A percentile compares a stretch with the other conserved stretches of the same genome.
These are phyloP conservation scores for Powellomyces hirtus DNA, from an alignment of 192 early-diverging fungal species.

Conservation along the genomic window DNA sequence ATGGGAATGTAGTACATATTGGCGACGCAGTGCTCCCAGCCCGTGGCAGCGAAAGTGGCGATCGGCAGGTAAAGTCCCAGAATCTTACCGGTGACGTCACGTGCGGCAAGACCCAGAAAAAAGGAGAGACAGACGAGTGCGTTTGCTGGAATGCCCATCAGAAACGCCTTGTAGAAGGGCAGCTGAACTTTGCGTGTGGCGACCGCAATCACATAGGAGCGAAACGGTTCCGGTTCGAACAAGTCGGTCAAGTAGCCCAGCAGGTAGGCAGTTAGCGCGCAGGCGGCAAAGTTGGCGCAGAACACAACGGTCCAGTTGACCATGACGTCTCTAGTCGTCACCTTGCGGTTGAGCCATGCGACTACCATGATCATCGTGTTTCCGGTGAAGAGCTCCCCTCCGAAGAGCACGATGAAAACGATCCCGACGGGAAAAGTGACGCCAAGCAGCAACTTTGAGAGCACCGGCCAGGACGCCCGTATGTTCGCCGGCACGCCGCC, in stretches of 20 bases:
- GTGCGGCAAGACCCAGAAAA: slow-evolving; percentile 30
- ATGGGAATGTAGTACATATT: slow-evolving; percentile 35
- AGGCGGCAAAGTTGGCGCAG: slow-evolving; percentile 28
- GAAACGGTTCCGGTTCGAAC: slow-evolving; percentile 30
- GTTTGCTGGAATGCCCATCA: slow-evolving; percentile 34
- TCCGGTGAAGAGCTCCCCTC: slow-evolving; percentile 39
- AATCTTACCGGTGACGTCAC: slow-evolving; percentile 37
- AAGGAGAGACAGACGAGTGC: slow-evolving; percentile 38
- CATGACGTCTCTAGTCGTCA: slow-evolving; percentile 16
- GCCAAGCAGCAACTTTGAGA: slow-evolving; percentile 28
- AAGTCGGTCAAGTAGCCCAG: slow-evolving; percentile 27
- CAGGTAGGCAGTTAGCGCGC: slow-evolving; percentile 19
- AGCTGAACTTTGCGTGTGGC: slow-evolving; percentile 24
- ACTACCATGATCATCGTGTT: slow-evolving; percentile 37
- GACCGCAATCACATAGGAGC: slow-evolving; percentile 19
- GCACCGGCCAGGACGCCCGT: slow-evolving; percentile 18
- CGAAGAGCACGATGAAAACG: slow-evolving; percentile 35
- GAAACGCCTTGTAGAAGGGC: slow-evolving; percentile 22
- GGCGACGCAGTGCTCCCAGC: slow-evolving; percentile 33
- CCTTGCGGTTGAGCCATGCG: slow-evolving; percentile 20
- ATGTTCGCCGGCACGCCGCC: slow-evolving; percentile 25
- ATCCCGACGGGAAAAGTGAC: slow-evolving; percentile 31
- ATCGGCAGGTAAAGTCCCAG: slow-evolving; percentile 31
- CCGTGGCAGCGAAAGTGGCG: slow-evolving; percentile 32
- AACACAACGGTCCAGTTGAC: slow-evolving; percentile 34